Evolutionary conservation across 2,329 filamentous ascomycete species (phyloP).

Genomic region (Sarocladium oryzae): DNA sequence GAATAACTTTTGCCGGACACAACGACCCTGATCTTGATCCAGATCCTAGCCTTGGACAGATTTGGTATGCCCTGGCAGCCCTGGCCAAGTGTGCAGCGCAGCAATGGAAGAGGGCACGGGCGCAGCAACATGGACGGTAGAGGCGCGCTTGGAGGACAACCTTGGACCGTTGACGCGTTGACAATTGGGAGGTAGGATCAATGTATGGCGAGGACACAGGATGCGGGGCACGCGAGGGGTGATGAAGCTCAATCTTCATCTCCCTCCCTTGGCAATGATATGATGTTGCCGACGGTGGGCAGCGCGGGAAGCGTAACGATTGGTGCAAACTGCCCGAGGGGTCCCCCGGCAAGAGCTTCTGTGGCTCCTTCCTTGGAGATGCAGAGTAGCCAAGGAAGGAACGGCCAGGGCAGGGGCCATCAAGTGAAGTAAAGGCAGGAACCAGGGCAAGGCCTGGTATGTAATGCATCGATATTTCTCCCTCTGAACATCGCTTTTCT

Average conservation of each 20-base stretch:
- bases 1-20: not conserved
- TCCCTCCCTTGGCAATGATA: not conserved
- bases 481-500: not conserved
- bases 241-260: constrained; percentile 1
- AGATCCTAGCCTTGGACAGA: not conserved
- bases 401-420: no score
- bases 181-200: not conserved
- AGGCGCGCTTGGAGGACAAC: not conserved
- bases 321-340: constrained; percentile 4
- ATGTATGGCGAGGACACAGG: not conserved
- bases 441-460: not conserved
- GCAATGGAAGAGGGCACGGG: no score
- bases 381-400: not conserved
- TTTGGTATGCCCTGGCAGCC: no score
- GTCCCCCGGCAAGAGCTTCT: not conserved
- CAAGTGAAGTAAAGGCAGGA: not conserved
- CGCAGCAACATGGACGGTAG: no score
- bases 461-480: constrained; percentile 3
- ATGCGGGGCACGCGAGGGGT: not conserved
- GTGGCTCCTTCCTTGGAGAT: not conserved
- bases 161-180: no score
- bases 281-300: not conserved
- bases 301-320: not conserved
- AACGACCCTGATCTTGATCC: not conserved
- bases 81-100: no score